Conservation (phyloP, 352 stramenopile genomes). For the Phytophthora citrophthora region DNA sequence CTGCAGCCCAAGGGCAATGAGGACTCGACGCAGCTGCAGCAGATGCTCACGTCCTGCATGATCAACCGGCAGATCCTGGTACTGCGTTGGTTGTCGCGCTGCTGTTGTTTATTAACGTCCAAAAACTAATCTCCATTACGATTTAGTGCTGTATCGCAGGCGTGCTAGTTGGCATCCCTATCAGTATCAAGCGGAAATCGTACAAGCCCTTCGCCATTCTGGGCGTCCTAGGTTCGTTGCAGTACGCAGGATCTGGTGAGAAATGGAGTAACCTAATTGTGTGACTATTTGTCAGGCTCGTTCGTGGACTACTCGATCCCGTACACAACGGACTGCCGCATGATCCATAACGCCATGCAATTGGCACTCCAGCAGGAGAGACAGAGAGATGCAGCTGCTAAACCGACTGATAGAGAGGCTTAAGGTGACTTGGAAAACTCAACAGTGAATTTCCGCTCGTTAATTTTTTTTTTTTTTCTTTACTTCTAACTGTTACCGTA, state of each 20-base stretch:
- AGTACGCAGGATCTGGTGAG: too few species aligned
- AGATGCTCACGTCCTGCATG: slow-evolving; percentile 89
- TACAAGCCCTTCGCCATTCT: slow-evolving; percentile 84
- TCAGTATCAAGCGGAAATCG: slow-evolving; percentile 83
- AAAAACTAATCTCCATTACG: background rate
- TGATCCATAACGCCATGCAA: slow-evolving; percentile 83
- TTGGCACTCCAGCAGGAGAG: slow-evolving; percentile 71
- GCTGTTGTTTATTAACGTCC: too few species aligned
- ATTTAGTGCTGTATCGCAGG: slow-evolving; percentile 74
- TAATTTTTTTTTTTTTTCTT: too few species aligned
- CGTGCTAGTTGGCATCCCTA: slow-evolving; percentile 83
- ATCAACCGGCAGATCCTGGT: slow-evolving; percentile 86
- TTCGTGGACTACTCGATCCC: slow-evolving; percentile 88
- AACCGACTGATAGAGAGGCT: background rate
- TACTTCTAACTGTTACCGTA: too few species aligned
- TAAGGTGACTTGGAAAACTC: background rate
- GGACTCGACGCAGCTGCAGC: slow-evolving; percentile 73
- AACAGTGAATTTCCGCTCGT: background rate
- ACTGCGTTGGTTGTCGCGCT: background rate
- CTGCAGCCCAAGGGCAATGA: slow-evolving; percentile 66
- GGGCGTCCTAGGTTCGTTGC: slow-evolving; percentile 67
- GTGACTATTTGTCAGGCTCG: slow-evolving; percentile 49
- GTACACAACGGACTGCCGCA: slow-evolving; percentile 81
- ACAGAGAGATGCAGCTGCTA: slow-evolving; percentile 37
- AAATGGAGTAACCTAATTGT: background rate